A percentile compares a stretch with the other conserved stretches of the same genome.
phyloP scores from a whole-genome alignment of 176 grass and related monocot species.

The Carex scoparia region DNA sequence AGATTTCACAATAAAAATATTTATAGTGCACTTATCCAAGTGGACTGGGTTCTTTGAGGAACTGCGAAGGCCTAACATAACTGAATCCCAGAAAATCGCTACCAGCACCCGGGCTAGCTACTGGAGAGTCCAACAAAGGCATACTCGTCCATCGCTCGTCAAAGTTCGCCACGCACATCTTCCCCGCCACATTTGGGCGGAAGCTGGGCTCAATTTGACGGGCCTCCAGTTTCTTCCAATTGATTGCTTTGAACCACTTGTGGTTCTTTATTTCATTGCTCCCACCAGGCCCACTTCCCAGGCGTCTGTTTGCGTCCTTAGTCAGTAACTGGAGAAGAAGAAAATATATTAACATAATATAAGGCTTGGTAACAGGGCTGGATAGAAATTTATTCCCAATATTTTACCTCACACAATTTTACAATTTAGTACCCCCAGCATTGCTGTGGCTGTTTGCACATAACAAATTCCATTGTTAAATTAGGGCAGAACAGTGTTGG shows the following conservation, averaged over 20 bases:
- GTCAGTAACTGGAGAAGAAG: slow-evolving; percentile 49
- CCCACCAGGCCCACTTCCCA: slow-evolving; percentile 53
- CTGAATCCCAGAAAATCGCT: slow-evolving; percentile 80
- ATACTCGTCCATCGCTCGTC: slow-evolving; percentile 91
- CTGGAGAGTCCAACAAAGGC: slow-evolving; percentile 71
- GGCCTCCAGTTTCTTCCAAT: slow-evolving; percentile 79
- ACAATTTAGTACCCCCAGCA: not conserved
- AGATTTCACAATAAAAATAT: not conserved
- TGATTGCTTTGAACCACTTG: slow-evolving; percentile 91
- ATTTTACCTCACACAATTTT: not conserved
- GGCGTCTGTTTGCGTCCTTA: slow-evolving; percentile 73
- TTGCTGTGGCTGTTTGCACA: not conserved
- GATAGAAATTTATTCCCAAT: not conserved
- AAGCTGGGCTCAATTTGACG: slow-evolving; percentile 89
- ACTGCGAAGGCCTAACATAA: slow-evolving; percentile 59
- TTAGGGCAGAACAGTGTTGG: not conserved
- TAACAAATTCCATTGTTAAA: not conserved
- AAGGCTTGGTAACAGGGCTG: not conserved
- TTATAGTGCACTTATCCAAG: slow-evolving; percentile 35
- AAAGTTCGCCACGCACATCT: slow-evolving; percentile 76
- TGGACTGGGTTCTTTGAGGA: slow-evolving; percentile 61
- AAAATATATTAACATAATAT: not conserved
- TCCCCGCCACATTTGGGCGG: slow-evolving; percentile 71
- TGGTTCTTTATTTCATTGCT: slow-evolving; percentile 86
- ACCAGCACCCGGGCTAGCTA: slow-evolving; percentile 59